A percentile compares a stretch with the other conserved stretches of the same genome.
Conservation (phyloP, 2,329 filamentous ascomycete species). For the Lasiodiplodia theobromae region DNA sequence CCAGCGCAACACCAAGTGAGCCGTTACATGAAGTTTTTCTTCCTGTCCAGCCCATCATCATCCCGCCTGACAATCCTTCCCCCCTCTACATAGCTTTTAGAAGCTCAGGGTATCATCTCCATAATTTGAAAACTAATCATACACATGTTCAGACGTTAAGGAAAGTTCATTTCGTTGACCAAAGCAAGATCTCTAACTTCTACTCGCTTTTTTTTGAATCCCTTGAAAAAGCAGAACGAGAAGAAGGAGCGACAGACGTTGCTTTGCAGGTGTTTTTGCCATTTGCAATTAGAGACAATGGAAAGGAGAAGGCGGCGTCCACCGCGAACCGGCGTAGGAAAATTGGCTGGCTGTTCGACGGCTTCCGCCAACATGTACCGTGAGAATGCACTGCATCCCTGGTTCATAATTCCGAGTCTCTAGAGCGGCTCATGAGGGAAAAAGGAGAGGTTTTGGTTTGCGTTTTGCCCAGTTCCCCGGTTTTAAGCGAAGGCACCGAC, state of each 20-base stretch:
- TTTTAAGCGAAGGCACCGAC: conserved; percentile 46
- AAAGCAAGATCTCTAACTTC: background rate
- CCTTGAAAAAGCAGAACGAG: background rate
- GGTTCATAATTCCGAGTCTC: too few relatives aligned
- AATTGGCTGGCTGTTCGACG: background rate
- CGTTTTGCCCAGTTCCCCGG: background rate
- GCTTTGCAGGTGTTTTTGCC: background rate
- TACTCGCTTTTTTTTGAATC: background rate
- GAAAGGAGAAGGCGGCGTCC: background rate
- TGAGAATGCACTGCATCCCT: background rate
- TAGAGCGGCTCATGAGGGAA: background rate
- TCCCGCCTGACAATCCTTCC: background rate
- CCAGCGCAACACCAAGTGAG: background rate
- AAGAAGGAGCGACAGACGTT: background rate
- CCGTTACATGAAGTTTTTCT: background rate
- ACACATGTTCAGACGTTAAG: background rate
- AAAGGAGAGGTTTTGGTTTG: background rate
- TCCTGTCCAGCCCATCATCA: background rate
- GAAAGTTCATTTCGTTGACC: conserved; percentile 1
- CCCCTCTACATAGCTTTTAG: background rate
- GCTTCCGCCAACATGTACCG: background rate
- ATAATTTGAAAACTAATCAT: background rate
- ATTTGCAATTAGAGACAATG: background rate
- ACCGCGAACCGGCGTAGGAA: background rate
- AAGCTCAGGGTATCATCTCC: background rate